A percentile compares a stretch with the other conserved stretches of the same genome.
Conservation (phyloP, 441 rosid species). For the Croton setiger region DNA sequence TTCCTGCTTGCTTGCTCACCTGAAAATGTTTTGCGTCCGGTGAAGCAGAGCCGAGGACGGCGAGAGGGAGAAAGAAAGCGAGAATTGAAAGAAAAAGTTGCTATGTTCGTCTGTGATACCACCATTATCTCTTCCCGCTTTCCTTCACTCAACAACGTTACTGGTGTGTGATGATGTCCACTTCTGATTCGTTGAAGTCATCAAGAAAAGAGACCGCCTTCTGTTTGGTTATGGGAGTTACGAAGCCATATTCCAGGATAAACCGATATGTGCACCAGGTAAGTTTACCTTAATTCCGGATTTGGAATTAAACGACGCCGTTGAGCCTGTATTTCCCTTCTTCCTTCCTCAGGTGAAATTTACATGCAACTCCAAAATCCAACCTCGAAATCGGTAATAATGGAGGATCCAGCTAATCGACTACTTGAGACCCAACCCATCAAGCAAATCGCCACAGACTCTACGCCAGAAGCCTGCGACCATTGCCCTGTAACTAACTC, state of each 20-base stretch:
- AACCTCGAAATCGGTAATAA: conserved; percentile 1
- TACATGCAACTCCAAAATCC: too few relatives aligned
- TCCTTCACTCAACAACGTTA: conserved; percentile 4
- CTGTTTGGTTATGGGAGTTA: conserved; percentile 11
- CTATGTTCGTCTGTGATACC: conserved; percentile 30
- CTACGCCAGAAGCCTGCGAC: conserved; percentile 53
- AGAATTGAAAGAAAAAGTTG: conserved; percentile 28
- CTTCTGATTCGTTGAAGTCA: conserved; percentile 5
- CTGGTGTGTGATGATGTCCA: conserved; percentile 11
- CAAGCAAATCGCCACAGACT: conserved; percentile 51
- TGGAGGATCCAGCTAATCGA: conserved; percentile 43
- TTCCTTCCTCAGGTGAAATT: too few relatives aligned
- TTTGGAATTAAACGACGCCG: neutral
- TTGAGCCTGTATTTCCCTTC: too few relatives aligned
- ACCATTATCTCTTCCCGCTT: conserved; percentile 27
- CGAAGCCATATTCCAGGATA: neutral
- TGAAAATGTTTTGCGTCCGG: conserved; percentile 35
- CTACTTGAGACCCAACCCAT: conserved; percentile 40
- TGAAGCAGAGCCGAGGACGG: conserved; percentile 34
- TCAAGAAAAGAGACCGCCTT: neutral
- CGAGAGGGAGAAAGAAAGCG: conserved; percentile 37
- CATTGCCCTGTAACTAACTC: conserved; percentile 45
- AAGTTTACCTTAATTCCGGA: neutral
- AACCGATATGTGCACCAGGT: neutral
- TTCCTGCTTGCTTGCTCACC: conserved; percentile 33